Conservation (phyloP, 2,329 filamentous ascomycete genomes). For the Escovopsis sp. region DNA sequence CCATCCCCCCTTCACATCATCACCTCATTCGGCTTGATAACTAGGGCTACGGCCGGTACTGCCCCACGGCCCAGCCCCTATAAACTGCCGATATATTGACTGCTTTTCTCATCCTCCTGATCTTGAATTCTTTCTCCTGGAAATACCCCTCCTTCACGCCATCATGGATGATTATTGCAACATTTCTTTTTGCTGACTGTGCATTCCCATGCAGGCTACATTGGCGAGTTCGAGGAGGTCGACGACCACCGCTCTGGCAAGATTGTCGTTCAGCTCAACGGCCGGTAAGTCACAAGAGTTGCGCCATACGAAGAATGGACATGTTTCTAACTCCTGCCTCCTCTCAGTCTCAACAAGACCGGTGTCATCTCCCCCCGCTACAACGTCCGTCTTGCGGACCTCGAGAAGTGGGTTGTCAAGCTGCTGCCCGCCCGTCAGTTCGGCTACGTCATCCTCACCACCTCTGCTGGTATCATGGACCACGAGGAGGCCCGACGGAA, state of each 20-base stretch:
- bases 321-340: background rate
- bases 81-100: constrained; percentile 98
- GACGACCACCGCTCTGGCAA: constrained; percentile 99
- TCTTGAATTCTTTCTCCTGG: constrained; percentile 37
- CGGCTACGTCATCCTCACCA: constrained; percentile 98
- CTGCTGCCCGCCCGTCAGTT: constrained; percentile 99
- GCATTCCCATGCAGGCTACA: constrained; percentile 58
- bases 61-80: constrained; percentile 91
- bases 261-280: constrained; percentile 99
- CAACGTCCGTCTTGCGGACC: constrained; percentile 93
- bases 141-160: constrained; percentile 28
- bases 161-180: constrained; percentile 79
- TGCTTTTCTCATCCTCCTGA: constrained; percentile 88
- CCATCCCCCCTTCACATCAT: constrained; percentile 1
- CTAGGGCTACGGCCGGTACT: constrained; percentile 80
- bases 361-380: constrained; percentile 99
- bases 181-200: constrained; percentile 45
- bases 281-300: constrained; percentile 38
- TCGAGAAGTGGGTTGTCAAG: constrained; percentile 99
- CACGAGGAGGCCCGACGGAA: constrained; percentile 98
- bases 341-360: constrained; percentile 71
- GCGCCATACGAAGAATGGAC: too few relatives aligned
- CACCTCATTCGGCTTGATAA: constrained; percentile 87
- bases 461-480: constrained; percentile 99
- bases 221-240: constrained; percentile 98